Evolutionary conservation across 73 alveolate species (phyloP).

Genomic region (Paramecium tetraurelia): DNA sequence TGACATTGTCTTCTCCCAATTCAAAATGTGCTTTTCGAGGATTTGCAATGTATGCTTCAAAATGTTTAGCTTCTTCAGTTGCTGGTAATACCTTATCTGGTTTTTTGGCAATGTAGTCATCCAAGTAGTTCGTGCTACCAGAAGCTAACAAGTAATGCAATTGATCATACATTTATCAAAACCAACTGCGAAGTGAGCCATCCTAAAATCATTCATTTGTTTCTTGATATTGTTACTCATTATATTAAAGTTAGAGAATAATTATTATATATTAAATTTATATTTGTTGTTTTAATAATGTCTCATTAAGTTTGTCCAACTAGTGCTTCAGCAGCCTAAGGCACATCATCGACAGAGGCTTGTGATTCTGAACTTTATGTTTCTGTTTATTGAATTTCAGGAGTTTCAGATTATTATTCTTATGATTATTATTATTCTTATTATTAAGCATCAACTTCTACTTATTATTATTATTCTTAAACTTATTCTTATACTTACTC

Average conservation of each 20-base stretch:
- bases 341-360: not conserved
- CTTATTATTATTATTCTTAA: not conserved
- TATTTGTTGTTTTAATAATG: not conserved
- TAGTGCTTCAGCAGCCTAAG: not conserved
- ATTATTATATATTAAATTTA: not conserved
- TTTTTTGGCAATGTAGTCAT: not conserved
- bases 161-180: not conserved
- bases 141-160: not conserved
- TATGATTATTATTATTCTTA: not conserved
- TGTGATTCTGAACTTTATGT: not conserved
- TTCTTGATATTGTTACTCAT: not conserved
- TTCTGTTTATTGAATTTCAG: not conserved
- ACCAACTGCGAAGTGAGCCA: slow-evolving; percentile 26
- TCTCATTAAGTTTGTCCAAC: slow-evolving; percentile 2
- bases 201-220: slow-evolving; percentile 2
- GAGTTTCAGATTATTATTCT: not conserved
- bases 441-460: not conserved
- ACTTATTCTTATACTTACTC: not conserved
- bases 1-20: slow-evolving; percentile 19
- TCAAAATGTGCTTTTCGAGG: slow-evolving; percentile 49
- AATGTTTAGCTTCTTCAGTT: slow-evolving; percentile 40
- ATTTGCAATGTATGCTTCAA: slow-evolving; percentile 4
- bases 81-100: not conserved
- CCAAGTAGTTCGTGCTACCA: not conserved
- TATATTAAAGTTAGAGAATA: not conserved